phyloP scores from a whole-genome alignment of 495 filamentous ascomycete species.

The Baudoinia panamericana region DNA sequence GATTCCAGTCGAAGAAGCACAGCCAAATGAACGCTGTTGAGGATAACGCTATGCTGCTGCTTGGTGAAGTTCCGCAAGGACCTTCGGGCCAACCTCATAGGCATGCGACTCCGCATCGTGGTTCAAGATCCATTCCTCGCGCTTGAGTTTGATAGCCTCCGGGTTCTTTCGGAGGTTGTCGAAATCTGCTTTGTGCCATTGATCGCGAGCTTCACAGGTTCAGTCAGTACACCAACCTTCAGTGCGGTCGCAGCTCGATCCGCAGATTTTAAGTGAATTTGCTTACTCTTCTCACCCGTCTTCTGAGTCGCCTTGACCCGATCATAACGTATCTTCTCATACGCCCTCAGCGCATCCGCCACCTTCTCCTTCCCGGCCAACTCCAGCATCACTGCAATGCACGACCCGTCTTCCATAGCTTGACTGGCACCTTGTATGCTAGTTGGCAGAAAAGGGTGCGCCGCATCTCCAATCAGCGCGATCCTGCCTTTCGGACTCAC shows the following conservation, averaged over 20 bases:
- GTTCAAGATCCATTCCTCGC: constrained; percentile 27
- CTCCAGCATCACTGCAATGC: constrained; percentile 26
- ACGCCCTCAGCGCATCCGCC: constrained; percentile 19
- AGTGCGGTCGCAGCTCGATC: background rate
- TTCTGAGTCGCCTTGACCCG: constrained; percentile 25
- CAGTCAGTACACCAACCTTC: background rate
- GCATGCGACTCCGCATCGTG: constrained; percentile 28
- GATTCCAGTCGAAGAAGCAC: no score
- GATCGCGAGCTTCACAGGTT: constrained; percentile 19
- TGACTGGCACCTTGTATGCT: constrained; percentile 29
- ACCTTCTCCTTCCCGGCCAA: constrained; percentile 20
- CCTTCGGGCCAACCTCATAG: no score
- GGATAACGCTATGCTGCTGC: background rate
- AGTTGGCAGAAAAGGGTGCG: constrained; percentile 30
- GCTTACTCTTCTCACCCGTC: constrained; percentile 23
- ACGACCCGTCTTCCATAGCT: constrained; percentile 29
- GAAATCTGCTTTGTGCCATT: constrained; percentile 30
- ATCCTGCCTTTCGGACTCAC: constrained; percentile 23
- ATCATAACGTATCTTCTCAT: constrained; percentile 27
- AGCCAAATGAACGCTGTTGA: no score
- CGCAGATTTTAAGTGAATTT: background rate
- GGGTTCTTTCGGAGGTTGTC: constrained; percentile 26
- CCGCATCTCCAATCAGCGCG: constrained; percentile 28
- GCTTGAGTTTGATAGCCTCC: constrained; percentile 23
- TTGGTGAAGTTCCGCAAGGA: constrained; percentile 10